Evolutionary conservation across 2,329 filamentous ascomycete genomes (phyloP).

Genomic region (Aureobasidium sp.): DNA sequence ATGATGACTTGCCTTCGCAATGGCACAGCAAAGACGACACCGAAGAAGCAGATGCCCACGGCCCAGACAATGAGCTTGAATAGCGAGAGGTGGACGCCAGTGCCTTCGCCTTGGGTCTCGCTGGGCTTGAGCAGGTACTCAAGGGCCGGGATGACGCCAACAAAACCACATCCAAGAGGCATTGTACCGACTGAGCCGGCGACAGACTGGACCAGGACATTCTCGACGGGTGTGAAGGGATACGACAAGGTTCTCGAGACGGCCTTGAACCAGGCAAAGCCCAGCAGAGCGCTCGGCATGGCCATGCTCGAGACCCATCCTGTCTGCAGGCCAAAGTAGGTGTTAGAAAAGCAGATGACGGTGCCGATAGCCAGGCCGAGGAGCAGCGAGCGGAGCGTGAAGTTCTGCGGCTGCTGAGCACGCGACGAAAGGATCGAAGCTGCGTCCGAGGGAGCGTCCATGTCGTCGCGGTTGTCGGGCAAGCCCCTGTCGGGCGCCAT

Average conservation of each 20-base stretch:
- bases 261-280: slow-evolving; percentile 86
- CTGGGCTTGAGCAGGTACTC: slow-evolving; percentile 73
- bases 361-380: slow-evolving; percentile 80
- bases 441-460: slow-evolving; percentile 3
- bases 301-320: slow-evolving; percentile 84
- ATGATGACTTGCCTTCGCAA: slow-evolving; percentile 88
- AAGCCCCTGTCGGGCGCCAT: slow-evolving; percentile 33
- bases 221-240: slow-evolving; percentile 91
- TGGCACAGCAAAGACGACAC: slow-evolving; percentile 92
- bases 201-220: slow-evolving; percentile 93
- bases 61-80: slow-evolving; percentile 84
- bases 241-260: slow-evolving; percentile 64
- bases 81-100: slow-evolving; percentile 39
- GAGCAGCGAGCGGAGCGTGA: slow-evolving; percentile 73
- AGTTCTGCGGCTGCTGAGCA: slow-evolving; percentile 54
- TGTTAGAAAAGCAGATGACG: slow-evolving; percentile 92
- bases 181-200: slow-evolving; percentile 94
- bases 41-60: slow-evolving; percentile 89
- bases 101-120: slow-evolving; percentile 44
- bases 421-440: slow-evolving; percentile 21
- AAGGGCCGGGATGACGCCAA: slow-evolving; percentile 88
- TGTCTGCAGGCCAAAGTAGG: slow-evolving; percentile 97
- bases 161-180: slow-evolving; percentile 91
- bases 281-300: slow-evolving; percentile 90
- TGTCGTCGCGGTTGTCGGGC: slow-evolving; percentile 10